phyloP scores from a whole-genome alignment of 352 stramenopile genomes.

The Phytophthora meadii region DNA sequence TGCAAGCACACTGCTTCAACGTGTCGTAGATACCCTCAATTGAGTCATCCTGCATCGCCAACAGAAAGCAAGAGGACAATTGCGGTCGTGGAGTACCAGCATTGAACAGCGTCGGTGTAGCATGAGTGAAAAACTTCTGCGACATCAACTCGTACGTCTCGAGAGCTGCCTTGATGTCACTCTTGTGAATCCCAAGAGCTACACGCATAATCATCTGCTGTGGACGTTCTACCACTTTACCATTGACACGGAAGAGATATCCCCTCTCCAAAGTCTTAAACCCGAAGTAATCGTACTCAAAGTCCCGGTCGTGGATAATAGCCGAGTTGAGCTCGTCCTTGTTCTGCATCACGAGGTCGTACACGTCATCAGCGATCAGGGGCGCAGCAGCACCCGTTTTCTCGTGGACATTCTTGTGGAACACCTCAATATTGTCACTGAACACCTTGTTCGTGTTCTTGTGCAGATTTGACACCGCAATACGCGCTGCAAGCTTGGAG shows the following conservation, averaged over 20 bases:
- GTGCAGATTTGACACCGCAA: conserved; percentile 99
- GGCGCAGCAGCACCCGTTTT: conserved; percentile 94
- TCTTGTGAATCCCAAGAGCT: conserved; percentile 97
- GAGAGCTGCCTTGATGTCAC: conserved; percentile 93
- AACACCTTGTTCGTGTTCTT: conserved; percentile 99
- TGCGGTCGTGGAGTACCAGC: conserved; percentile 98
- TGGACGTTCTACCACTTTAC: conserved; percentile 96
- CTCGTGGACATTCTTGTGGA: conserved; percentile 96
- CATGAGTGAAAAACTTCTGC: conserved; percentile 98
- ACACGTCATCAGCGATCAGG: conserved; percentile 95
- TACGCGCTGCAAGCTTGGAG: conserved; percentile 97
- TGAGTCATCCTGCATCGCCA: conserved; percentile 98
- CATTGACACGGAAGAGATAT: conserved; percentile 97
- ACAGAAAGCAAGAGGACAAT: conserved; percentile 98
- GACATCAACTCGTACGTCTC: conserved; percentile 99
- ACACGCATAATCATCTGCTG: conserved; percentile 99
- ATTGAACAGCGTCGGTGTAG: conserved; percentile 99
- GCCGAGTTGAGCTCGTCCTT: conserved; percentile 96
- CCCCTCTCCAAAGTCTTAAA: conserved; percentile 99
- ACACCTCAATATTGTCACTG: conserved; percentile 93
- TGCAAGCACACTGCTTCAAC: conserved; percentile 98
- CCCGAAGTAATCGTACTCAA: conserved; percentile 99
- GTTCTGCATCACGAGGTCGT: conserved; percentile 95
- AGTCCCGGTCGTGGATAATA: conserved; percentile 98
- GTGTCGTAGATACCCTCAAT: conserved; percentile 99